Percentiles rank a stretch among this genome's conserved stretches.
Evolutionary conservation across 2,329 filamentous ascomycete species (phyloP).

Genomic region (Nothophoma quercina): DNA sequence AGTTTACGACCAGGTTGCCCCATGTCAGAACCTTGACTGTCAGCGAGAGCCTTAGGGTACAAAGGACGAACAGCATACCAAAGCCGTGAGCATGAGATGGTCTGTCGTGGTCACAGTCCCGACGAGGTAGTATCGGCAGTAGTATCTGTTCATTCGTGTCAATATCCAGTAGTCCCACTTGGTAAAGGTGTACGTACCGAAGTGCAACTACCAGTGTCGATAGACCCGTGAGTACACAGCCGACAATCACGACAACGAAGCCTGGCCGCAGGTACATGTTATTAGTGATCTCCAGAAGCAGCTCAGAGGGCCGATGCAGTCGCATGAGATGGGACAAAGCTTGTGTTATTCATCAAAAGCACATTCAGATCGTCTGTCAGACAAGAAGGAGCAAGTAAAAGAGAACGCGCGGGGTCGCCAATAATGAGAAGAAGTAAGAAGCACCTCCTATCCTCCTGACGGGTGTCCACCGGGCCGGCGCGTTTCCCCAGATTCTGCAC

Average conservation of each 20-base stretch:
- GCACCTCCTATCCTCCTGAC: slow-evolving; percentile 5
- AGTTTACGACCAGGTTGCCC: slow-evolving; percentile 47
- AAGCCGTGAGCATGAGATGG: slow-evolving; percentile 44
- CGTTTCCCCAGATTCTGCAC: slow-evolving; percentile 31
- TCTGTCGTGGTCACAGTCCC: slow-evolving; percentile 41
- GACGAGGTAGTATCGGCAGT: slow-evolving; percentile 44
- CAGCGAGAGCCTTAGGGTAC: neutral
- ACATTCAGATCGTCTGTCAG: neutral
- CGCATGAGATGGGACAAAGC: neutral
- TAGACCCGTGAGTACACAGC: slow-evolving; percentile 43
- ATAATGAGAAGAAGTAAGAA: slow-evolving; percentile 9
- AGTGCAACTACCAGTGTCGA: slow-evolving; percentile 44
- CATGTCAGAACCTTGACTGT: slow-evolving; percentile 41
- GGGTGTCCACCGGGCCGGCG: slow-evolving; percentile 7
- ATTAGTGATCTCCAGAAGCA: neutral
- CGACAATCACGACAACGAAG: slow-evolving; percentile 45
- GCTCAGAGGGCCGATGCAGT: slow-evolving; percentile 1
- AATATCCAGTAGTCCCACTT: neutral
- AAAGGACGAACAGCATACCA: slow-evolving; percentile 28
- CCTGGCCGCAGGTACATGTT: slow-evolving; percentile 43
- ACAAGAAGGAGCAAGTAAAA: neutral
- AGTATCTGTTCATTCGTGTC: slow-evolving; percentile 35
- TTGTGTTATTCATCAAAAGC: neutral
- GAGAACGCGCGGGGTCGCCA: neutral
- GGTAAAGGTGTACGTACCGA: slow-evolving; percentile 31